Base-by-base conservation (phyloP, 2,329 filamentous ascomycete genomes). In the Decorospora gaudefroyi region DNA sequence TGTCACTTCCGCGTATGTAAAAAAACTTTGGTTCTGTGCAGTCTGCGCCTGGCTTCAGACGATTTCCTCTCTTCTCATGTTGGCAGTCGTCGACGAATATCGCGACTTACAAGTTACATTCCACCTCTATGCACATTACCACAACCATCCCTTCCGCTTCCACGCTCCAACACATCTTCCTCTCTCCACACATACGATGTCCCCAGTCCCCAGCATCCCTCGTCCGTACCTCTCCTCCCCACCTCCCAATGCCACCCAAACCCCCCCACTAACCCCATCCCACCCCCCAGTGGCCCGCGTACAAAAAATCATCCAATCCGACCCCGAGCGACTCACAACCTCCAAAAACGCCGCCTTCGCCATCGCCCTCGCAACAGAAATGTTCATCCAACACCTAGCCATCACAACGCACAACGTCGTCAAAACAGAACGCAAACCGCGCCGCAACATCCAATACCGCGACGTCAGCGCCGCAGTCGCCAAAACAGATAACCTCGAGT, bases 341-440 rank as follows among this genome's bases (percentile, higher is more conserved):
- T 95, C 91, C 32, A 95, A 91, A 71, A 95, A 95, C 65, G 92
- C 92, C 40, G 88, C 91, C 13, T 97, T 97, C 69, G 85, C 92
- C 44, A 95, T 97, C 62, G 91, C 92, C 1, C 80, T 96, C 48
- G 93, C 93, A 15, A 91, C 93, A 3, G 93, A 99, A 74, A 85
- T 96, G 80, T 97, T 99, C 74, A 86, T 99, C 57, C 90, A 96
- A 70, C 87, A 97, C 69, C 81, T 99, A 17, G 85, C 91, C 13
- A 81, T 87, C 51, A 88, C 95, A 69, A 86, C 87, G 17, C 85
- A 95, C 68, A 91, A 88, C 62, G 88, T 95, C 62, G 87, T 91
- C 61, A 95, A 93, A 66, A 81, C 90, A 1, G 93, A 97, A 72
- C 83, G 87, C 60, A 97, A 97, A 70, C 92, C 92, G 4, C 81